phyloP scores from a whole-genome alignment of 2,329 filamentous ascomycete species.

The Claviceps capensis region DNA sequence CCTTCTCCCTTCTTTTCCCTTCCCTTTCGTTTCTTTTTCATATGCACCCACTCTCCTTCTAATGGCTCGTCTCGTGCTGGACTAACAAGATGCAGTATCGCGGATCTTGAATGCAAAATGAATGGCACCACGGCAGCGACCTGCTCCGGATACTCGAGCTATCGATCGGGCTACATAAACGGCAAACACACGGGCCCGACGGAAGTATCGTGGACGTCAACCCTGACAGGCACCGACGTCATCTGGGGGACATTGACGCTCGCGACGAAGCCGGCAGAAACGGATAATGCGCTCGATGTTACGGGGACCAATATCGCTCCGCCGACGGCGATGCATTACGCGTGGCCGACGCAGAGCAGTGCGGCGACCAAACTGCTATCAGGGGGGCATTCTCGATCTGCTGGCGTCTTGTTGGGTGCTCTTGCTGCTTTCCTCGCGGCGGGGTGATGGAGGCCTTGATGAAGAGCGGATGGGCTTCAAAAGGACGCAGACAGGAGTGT shows the following conservation, averaged over 20 bases:
- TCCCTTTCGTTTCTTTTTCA: too few species aligned
- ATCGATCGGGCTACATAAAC: constrained; percentile 23
- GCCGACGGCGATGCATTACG: constrained; percentile 6
- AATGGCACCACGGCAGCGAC: constrained; percentile 29
- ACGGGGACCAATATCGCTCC: constrained; percentile 9
- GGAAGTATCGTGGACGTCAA: constrained; percentile 30
- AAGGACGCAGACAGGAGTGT: not conserved
- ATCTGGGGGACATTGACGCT: constrained; percentile 32
- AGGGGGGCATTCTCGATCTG: not conserved
- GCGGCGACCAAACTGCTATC: not conserved
- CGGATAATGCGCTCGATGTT: constrained; percentile 14
- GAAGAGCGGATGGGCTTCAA: not conserved
- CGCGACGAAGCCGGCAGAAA: constrained; percentile 21
- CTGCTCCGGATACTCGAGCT: constrained; percentile 35
- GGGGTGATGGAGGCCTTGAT: not conserved
- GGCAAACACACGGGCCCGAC: constrained; percentile 28
- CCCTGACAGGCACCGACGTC: constrained; percentile 27
- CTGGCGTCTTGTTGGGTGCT: not conserved
- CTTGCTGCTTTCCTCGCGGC: not conserved
- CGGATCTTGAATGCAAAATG: constrained; percentile 29
- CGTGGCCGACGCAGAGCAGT: constrained; percentile 3
- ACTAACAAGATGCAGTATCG: constrained; percentile 20
- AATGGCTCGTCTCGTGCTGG: not conserved
- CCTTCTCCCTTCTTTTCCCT: not conserved
- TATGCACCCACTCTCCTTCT: not conserved